These are phyloP conservation scores for Nitzschia putrida DNA, from an alignment of 108 stramenopile genomes.

Conservation along the genomic window DNA sequence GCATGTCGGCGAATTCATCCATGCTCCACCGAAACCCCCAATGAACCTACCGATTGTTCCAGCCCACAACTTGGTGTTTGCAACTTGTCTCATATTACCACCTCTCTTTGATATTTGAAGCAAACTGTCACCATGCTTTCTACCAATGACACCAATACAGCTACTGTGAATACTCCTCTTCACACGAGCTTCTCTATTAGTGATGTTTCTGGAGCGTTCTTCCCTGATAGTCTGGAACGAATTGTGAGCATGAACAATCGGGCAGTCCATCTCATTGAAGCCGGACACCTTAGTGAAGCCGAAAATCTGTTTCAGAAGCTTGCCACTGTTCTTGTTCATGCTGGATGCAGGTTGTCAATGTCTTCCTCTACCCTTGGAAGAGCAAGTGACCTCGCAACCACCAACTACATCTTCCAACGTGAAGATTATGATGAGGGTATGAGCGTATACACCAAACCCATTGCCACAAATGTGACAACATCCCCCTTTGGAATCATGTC, in stretches of 20 bases:
- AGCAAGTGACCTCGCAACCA: not conserved
- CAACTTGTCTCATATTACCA: too few relatives aligned
- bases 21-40: too few relatives aligned
- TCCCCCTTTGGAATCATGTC: conserved; percentile 12
- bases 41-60: too few relatives aligned
- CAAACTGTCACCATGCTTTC: too few relatives aligned
- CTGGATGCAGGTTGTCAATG: not conserved
- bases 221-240: not conserved
- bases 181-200: too few relatives aligned
- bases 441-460: conserved; percentile 33
- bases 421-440: conserved; percentile 74
- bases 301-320: conserved; percentile 12
- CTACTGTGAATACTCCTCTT: too few relatives aligned
- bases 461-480: conserved; percentile 30
- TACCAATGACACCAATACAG: too few relatives aligned
- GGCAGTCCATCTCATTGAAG: conserved; percentile 11
- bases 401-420: conserved; percentile 43
- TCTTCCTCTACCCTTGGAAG: not conserved
- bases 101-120: too few relatives aligned
- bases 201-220: too few relatives aligned
- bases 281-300: conserved; percentile 2
- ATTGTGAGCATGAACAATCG: conserved; percentile 28
- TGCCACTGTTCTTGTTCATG: not conserved
- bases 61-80: too few relatives aligned
- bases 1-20: too few relatives aligned